Base-by-base conservation (phyloP, 2,329 filamentous ascomycete genomes). In the Nigrospora osmanthi region DNA sequence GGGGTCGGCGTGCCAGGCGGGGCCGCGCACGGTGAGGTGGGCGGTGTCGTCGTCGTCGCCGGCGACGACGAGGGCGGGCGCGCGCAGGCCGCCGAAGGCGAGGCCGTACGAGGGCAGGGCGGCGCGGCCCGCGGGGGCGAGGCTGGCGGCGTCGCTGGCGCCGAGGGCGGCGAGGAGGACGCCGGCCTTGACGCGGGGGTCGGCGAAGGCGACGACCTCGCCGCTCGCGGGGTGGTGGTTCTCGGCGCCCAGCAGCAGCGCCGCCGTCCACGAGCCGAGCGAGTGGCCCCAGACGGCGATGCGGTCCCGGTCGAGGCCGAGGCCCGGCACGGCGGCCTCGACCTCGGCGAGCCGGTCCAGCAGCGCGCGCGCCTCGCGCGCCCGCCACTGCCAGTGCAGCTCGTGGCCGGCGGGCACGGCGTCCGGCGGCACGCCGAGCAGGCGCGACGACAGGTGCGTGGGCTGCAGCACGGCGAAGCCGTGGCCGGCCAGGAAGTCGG, bases 391-490 rank as follows among this genome's bases (percentile, higher is more conserved):
- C 56, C 61, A 63, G 45, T 57, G 61, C 38, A 61, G 48, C 35
- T 57, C 54, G 6, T 62, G 47, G 11, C 55, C 55, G 17, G 49
- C 51, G 30, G 46, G 44, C 6, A 35, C 45, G 0, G 48, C 40
- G 11, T 49, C 40, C 11, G 47, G 35, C 1, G 47, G 19, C 4
- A 65, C 47, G 10, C 45, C 49, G 3, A 67, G 54, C 3, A 58
- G 59, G 35, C 51, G 50, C 17, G 67, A 69, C 42, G 56, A 61
- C 3, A 70, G 52, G 48, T 69, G 67, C 3, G 67, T 69, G 3
- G 68, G 68, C 46, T 71, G 67, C 11, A 71, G 54, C 5, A 71
- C 68, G 0, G 58, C 64, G 51, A 70, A 70, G 43, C 67, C 67
- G 39, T 65, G 66, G 15, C 60, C 55, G 6, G 67, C 66, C 57